Conservation (phyloP, 306 rosid species). For the Vigna nakashimae region DNA sequence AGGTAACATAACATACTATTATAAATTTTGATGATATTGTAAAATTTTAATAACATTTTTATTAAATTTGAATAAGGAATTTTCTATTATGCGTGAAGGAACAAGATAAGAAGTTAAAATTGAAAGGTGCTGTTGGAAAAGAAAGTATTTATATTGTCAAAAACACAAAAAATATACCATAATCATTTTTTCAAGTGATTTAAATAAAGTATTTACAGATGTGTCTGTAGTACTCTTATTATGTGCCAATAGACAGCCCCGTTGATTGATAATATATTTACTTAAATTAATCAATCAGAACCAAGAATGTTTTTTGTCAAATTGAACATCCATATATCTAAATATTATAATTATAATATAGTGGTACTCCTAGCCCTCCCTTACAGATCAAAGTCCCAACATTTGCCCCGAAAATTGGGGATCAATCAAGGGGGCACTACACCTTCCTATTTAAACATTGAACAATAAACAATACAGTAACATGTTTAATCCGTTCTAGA, state of each 20-base stretch:
- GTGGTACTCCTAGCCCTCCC: conserved; percentile 3
- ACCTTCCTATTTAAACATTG: neutral
- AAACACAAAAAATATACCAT: neutral
- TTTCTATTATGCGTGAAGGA: neutral
- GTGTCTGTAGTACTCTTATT: neutral
- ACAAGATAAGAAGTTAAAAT: neutral
- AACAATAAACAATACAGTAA: neutral
- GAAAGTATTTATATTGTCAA: neutral
- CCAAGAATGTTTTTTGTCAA: neutral
- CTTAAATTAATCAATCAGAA: neutral
- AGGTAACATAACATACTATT: neutral
- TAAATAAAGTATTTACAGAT: neutral
- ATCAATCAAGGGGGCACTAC: neutral
- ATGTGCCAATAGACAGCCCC: neutral
- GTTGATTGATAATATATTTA: neutral
- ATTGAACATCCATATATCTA: neutral
- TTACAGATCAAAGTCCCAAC: conserved; percentile 7
- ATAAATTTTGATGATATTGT: neutral
- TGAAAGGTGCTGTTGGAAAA: neutral
- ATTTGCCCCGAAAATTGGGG: neutral
- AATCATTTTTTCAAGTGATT: neutral
- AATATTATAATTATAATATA: neutral
- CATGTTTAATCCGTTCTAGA: neutral
- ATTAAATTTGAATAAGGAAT: neutral
- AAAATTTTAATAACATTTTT: neutral